Percentiles rank a stretch among this genome's conserved stretches.
phyloP scores from a whole-genome alignment of 1,139 yeast genomes.

The Insectozyma bohioensis region DNA sequence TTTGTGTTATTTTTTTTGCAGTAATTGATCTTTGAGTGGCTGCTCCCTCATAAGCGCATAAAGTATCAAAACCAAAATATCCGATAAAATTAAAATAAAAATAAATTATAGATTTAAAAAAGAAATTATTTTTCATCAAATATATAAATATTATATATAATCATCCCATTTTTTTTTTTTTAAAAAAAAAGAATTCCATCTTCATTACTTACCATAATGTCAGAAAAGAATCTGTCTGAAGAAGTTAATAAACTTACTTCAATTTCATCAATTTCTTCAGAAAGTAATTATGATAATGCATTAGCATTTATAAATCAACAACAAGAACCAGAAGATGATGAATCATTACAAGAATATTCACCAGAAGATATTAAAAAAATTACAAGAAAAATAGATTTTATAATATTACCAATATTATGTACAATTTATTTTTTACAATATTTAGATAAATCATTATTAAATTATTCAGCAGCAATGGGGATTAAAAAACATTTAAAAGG shows the following conservation, averaged over 20 bases:
- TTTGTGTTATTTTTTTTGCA: too few relatives aligned
- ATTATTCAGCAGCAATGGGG: conserved; percentile 55
- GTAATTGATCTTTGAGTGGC: too few relatives aligned
- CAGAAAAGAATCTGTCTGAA: not conserved
- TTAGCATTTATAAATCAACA: conserved; percentile 13
- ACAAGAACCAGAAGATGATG: not conserved
- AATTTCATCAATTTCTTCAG: not conserved
- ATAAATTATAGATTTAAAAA: too few relatives aligned
- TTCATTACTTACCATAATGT: too few relatives aligned
- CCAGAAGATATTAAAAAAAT: conserved; percentile 12
- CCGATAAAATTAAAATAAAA: too few relatives aligned
- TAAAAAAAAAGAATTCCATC: too few relatives aligned
- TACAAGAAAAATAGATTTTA: conserved; percentile 27
- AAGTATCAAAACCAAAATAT: too few relatives aligned
- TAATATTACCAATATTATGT: conserved; percentile 35
- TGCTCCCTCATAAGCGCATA: too few relatives aligned
- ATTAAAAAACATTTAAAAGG: conserved; percentile 34
- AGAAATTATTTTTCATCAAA: too few relatives aligned
- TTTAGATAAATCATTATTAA: conserved; percentile 43
- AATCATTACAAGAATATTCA: conserved; percentile 1
- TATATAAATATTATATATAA: too few relatives aligned
- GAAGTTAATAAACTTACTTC: too few relatives aligned
- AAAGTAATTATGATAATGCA: conserved; percentile 13
- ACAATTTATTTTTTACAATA: conserved; percentile 44
- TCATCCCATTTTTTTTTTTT: too few relatives aligned